phyloP scores from a whole-genome alignment of 164 flowering plant species.

The Sextonia rubra region DNA sequence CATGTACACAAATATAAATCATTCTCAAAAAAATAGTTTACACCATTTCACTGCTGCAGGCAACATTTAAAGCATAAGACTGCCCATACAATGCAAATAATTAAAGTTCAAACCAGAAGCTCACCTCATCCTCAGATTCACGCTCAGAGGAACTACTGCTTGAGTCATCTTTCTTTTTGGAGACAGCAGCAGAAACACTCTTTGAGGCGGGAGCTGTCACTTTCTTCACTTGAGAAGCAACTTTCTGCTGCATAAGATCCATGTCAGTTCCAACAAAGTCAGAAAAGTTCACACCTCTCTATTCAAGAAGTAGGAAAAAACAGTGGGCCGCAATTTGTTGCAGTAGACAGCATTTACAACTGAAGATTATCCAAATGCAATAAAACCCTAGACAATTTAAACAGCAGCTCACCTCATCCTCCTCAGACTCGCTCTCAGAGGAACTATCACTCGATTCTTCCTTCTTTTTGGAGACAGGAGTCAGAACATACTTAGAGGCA shows the following conservation, averaged over 20 bases:
- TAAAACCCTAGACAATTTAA: not conserved
- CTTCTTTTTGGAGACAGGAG: slow-evolving; percentile 10
- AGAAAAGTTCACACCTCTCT: too few species aligned
- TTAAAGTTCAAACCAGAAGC: too few species aligned
- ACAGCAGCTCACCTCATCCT: slow-evolving; percentile 8
- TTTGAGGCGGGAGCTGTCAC: slow-evolving; percentile 8
- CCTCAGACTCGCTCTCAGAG: slow-evolving; percentile 18
- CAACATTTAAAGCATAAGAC: too few species aligned
- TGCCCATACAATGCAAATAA: too few species aligned
- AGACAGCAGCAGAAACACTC: slow-evolving; percentile 14
- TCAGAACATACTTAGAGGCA: slow-evolving; percentile 13
- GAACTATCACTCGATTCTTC: slow-evolving; percentile 21
- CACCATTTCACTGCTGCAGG: too few species aligned
- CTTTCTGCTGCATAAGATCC: not conserved
- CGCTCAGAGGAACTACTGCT: slow-evolving; percentile 25
- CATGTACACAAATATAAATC: too few species aligned
- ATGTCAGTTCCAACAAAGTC: not conserved
- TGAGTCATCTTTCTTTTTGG: slow-evolving; percentile 25
- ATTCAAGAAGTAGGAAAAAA: too few species aligned
- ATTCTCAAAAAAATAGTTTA: too few species aligned
- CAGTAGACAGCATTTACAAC: too few species aligned
- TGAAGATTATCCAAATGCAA: not conserved
- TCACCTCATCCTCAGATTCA: slow-evolving; percentile 17
- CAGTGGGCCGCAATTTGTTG: too few species aligned
- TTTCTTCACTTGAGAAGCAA: slow-evolving; percentile 11